Evolutionary conservation across 176 grass and related monocot genomes (phyloP), one percentile per base, ranked within the genome.

Genomic region (Rhynchospora breviuscula): DNA sequence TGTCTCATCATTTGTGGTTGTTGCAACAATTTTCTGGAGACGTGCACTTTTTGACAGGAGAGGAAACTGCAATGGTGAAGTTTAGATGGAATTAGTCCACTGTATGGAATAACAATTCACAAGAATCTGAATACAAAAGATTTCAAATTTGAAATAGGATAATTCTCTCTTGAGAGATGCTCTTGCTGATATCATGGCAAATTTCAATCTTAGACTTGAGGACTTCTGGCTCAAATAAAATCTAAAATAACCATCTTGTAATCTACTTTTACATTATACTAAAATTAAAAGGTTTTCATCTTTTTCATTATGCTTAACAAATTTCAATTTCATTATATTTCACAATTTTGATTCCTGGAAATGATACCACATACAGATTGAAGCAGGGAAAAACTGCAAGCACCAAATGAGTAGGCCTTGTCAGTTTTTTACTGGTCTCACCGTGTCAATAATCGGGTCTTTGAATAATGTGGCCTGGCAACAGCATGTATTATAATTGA

Each of bases 21-120:
- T 81, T 83, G 91, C 93, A 19, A 93, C 85, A 33, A 96, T 85
- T 81, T 82, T 93, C 92, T 99, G 97, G 80, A 99, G 81, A 48
- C 83, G 80, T 8, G 87, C 80, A 96, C 97, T 99, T 88, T 99
- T 99, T 23, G 93, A 99, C 67, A 99, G 75, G 85, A 99, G 97
- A 84, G 97, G 97, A 46, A 99, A 99, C 97, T 99, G 93, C 85
- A 40, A 90, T 33, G 12, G 23, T 25, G 0, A 78, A 78, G 49
- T 78, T 78, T 2, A 35, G 56, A 51, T 33, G 21, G 22, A 29
- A 77, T 77, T 56, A 77, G 73, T 53, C 51, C 21, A 26, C 10
- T 54, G 35, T 40, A 40, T 40, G 35, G 2, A 40, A 40, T 40
- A 2, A 5, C 0, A 40, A 40, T 40, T 40, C 35, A 40, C 35